Evolutionary conservation across 306 rosid species (phyloP), one percentile per base, ranked within the genome.

Genomic region (Cicer judaicum): DNA sequence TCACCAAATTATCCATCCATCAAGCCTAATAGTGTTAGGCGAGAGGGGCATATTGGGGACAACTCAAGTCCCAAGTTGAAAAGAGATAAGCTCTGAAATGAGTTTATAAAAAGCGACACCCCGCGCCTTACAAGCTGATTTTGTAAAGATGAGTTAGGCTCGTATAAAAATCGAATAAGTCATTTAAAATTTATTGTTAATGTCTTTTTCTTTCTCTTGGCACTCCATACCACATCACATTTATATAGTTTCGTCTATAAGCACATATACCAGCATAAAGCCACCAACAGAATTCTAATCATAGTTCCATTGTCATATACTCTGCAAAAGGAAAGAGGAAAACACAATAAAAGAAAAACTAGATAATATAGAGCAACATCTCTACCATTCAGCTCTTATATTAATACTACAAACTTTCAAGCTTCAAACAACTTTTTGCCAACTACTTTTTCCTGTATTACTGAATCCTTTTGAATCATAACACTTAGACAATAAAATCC

Each of bases 371-470:
- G 34, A 75, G 72, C 43, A 39, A 19, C 43, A 49, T 53, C 52
- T 72, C 44, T 64, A 44, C 59, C 69, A 55, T 47, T 65, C 55
- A 65, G 74, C 2, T 11, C 71, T 63, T 78, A 39, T 52, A 38
- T 57, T 70, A 50, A 49, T 48, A 41, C 43, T 68, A 14, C 16
- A 68, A 39, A 41, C 16, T 54, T 65, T 56, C 49, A 15, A 78
- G 76, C 12, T 53, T 44, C 42, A 70, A 59, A 72, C 55, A 38
- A 70, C 60, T 63, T 62, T 41, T 55, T 13, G 47, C 29, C 79
- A 79, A 56, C 12, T 52, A 41, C 12, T 54, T 40, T 42, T 36
- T 44, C 61, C 53, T 75, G 19, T 44, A 64, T n/a, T 50, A 68
- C 50, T 59, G 56, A 54, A 59, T 60, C 38, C 15, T 44, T 77